These are phyloP conservation scores for Eucalyptus pauciflora DNA, from an alignment of 345 rosid genomes.

Conservation along the genomic window DNA sequence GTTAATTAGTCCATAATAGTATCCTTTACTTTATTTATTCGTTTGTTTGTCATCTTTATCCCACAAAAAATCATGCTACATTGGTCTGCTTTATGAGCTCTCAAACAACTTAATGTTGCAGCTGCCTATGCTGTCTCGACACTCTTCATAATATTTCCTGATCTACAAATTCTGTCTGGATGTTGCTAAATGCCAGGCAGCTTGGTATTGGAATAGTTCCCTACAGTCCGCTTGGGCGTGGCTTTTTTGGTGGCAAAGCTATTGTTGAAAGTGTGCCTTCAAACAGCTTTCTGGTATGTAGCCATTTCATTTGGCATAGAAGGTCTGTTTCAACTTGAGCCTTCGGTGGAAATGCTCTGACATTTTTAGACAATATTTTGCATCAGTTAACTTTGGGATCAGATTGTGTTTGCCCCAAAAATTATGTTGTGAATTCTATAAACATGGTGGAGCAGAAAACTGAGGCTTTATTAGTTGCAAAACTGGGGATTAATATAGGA, in stretches of 20 bases:
- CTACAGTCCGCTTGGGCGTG: constrained; percentile 52
- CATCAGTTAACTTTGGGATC: not conserved
- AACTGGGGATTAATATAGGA: not conserved
- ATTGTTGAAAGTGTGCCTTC: constrained; percentile 23
- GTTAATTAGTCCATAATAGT: not conserved
- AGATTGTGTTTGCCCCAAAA: not conserved
- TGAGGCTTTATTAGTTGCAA: not conserved
- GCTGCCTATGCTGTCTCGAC: not conserved
- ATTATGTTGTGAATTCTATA: not conserved
- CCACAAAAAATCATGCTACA: not conserved
- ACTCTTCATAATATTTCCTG: not conserved
- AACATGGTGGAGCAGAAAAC: not conserved
- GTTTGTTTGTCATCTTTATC: not conserved
- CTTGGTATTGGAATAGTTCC: constrained; percentile 57
- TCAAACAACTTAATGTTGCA: not conserved
- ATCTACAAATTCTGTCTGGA: not conserved
- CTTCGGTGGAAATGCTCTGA: not conserved
- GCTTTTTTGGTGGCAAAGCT: constrained; percentile 51
- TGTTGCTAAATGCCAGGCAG: constrained; percentile 8
- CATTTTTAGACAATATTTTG: not conserved
- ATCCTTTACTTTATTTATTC: not conserved
- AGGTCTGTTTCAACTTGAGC: not conserved
- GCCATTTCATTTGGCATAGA: not conserved
- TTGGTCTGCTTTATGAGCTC: not conserved
- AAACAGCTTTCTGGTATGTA: constrained; percentile 14